Percentiles rank a stretch among this genome's conserved stretches.
These are phyloP conservation scores for Paraphaeosphaeria minitans DNA, from an alignment of 2,329 filamentous ascomycete genomes.

Conservation along the genomic window DNA sequence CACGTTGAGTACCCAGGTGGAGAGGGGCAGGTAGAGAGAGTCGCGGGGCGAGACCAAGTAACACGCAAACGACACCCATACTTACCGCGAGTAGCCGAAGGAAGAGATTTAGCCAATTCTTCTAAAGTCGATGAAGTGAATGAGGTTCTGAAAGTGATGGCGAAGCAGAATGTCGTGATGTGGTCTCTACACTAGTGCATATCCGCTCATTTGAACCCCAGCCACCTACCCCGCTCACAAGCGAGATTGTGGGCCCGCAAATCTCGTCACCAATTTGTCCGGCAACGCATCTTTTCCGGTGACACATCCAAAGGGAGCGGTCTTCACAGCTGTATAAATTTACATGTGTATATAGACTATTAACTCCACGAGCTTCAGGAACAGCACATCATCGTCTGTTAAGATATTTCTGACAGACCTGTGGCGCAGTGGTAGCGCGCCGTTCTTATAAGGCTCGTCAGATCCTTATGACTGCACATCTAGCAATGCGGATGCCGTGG, in stretches of 20 bases:
- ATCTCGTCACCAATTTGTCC: not conserved
- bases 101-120: not conserved
- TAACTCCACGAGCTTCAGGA: too few relatives aligned
- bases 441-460: conserved; percentile 49
- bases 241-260: not conserved
- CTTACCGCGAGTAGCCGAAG: not conserved
- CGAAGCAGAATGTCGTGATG: conserved; percentile 7
- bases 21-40: not conserved
- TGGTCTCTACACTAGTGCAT: not conserved
- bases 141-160: not conserved
- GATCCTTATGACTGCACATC: conserved; percentile 30
- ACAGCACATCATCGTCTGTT: too few relatives aligned
- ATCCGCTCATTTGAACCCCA: conserved; percentile 1
- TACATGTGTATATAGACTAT: too few relatives aligned
- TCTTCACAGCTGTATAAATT: too few relatives aligned
- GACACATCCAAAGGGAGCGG: too few relatives aligned
- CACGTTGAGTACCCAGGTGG: not conserved
- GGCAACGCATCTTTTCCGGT: not conserved
- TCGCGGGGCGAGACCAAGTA: not conserved
- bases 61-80: not conserved
- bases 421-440: conserved; percentile 54
- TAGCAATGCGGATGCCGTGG: conserved; percentile 48
- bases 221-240: conserved; percentile 1
- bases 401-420: conserved; percentile 15
- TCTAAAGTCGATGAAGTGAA: not conserved